phyloP scores from a whole-genome alignment of 805 yeast genomes.

The Candida pseudofarinosa region DNA sequence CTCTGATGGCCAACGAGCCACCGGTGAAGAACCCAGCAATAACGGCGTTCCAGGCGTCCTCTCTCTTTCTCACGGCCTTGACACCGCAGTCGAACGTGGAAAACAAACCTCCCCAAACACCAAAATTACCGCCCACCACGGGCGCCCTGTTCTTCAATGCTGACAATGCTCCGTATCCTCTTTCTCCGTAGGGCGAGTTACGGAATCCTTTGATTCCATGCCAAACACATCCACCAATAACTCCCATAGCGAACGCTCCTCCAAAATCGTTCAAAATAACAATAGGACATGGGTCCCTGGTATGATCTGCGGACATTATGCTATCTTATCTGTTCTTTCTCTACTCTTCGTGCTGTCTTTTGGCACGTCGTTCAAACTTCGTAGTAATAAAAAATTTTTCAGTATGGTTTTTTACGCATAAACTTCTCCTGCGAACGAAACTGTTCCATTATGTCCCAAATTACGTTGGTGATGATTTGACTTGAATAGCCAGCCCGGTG shows the following conservation, averaged over 20 bases:
- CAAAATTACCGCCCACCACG: constrained; percentile 97
- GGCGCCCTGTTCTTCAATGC: constrained; percentile 97
- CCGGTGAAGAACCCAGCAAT: constrained; percentile 98
- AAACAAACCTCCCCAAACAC: constrained; percentile 99
- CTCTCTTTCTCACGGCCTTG: constrained; percentile 93
- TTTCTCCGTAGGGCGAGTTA: constrained; percentile 95
- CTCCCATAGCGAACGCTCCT: constrained; percentile 99
- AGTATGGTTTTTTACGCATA: constrained; percentile 1
- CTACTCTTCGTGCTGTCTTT: not conserved
- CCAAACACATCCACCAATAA: constrained; percentile 97
- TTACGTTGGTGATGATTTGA: too few relatives aligned
- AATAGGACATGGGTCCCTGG: constrained; percentile 98
- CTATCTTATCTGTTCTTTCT: constrained; percentile 2
- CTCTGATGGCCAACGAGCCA: constrained; percentile 96
- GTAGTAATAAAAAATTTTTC: constrained; percentile 5
- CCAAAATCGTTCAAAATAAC: constrained; percentile 96
- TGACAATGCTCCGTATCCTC: constrained; percentile 81
- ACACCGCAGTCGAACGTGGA: constrained; percentile 94
- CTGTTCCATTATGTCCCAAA: too few relatives aligned
- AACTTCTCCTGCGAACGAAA: not conserved
- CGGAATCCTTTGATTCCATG: constrained; percentile 98
- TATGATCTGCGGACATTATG: constrained; percentile 76
- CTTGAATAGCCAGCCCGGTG: too few relatives aligned
- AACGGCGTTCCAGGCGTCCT: constrained; percentile 97
- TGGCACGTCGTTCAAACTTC: not conserved